Conservation (phyloP, 2,329 filamentous ascomycete species). For the Chaetomiaceae sp. region DNA sequence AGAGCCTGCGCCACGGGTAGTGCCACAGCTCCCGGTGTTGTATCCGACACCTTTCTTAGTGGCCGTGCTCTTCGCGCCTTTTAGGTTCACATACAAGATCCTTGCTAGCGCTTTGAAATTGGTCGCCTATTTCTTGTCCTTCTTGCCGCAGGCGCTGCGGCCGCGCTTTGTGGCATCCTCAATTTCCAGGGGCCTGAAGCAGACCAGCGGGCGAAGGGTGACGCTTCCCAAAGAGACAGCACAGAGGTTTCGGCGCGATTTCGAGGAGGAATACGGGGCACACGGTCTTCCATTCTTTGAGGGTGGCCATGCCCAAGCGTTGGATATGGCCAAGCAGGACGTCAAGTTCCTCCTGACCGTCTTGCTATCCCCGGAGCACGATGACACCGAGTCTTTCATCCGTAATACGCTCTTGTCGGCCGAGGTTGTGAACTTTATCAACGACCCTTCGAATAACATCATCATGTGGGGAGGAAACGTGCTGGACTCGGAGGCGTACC, state of each 20-base stretch:
- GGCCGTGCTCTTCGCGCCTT: conserved; percentile 73
- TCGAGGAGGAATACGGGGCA: conserved; percentile 86
- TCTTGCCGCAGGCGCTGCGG: conserved; percentile 65
- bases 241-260: conserved; percentile 82
- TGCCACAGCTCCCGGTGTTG: conserved; percentile 67
- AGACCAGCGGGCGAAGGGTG: conserved; percentile 66
- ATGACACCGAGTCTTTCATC: conserved; percentile 80
- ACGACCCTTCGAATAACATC: conserved; percentile 70
- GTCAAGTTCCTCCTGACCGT: conserved; percentile 88
- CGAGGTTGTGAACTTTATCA: conserved; percentile 70
- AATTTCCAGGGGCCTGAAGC: conserved; percentile 48
- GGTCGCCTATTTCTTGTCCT: conserved; percentile 73
- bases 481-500: conserved; percentile 88
- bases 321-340: conserved; percentile 85
- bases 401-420: conserved; percentile 74
- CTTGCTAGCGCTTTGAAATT: conserved; percentile 66
- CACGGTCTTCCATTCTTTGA: conserved; percentile 74
- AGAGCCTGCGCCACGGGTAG: conserved; percentile 77
- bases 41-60: conserved; percentile 72
- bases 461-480: conserved; percentile 92
- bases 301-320: conserved; percentile 84
- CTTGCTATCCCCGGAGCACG: conserved; percentile 86
- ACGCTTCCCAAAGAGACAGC: conserved; percentile 84
- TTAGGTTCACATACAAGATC: conserved; percentile 71
- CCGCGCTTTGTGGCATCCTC: conserved; percentile 53